Evolutionary conservation across 2,329 filamentous ascomycete species (phyloP), one percentile per base, ranked within the genome.

Genomic region (Diaporthe velutina): DNA sequence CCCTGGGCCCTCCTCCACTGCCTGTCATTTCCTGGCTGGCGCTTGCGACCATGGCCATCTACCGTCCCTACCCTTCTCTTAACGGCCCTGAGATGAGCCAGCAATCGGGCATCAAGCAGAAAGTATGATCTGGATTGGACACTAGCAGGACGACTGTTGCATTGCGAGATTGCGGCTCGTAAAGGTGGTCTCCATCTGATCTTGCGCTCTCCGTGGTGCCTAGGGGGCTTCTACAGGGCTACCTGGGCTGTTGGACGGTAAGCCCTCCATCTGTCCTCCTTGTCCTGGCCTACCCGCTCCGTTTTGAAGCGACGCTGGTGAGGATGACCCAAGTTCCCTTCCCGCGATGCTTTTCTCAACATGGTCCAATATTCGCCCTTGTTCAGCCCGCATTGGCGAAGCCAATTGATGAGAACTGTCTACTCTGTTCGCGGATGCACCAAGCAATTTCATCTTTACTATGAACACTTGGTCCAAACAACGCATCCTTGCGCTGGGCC

Each of bases 141-240:
- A 50, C 45, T 68, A 68, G 64, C 64, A 68, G 33, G 48, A 54
- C 17, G 64, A 54, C 64, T 54, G 64, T 52, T 54, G 64, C 64
- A 68, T 54, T 9, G 64, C 64, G 64, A 68, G 64, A 68, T 68
- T 68, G 64, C 64, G 64, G 45, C 64, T 68, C 64, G 64, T 68
- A 68, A 68, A 68, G 45, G 48, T 35, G 45, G 64, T 38, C 45
- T 68, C 64, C 64, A 40, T 68, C 64, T 54, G 48, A 68, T 68
- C 64, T 68, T 68, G 48, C 48, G 9, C 33, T 28, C 48, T 40
- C 48, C 45, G 48, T 54, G 48, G 9, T 40, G 64, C 48, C 48
- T 48, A 68, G 64, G 40, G 38, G 8, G n/a, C 13, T 30, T n/a
- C 33, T 40, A 54, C 64, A 68, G 64, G 64, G 48, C 64, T 54